A percentile compares a stretch with the other conserved stretches of the same genome.
phyloP scores from a whole-genome alignment of 805 yeast species.

The Tanozyma kutaoensis region DNA sequence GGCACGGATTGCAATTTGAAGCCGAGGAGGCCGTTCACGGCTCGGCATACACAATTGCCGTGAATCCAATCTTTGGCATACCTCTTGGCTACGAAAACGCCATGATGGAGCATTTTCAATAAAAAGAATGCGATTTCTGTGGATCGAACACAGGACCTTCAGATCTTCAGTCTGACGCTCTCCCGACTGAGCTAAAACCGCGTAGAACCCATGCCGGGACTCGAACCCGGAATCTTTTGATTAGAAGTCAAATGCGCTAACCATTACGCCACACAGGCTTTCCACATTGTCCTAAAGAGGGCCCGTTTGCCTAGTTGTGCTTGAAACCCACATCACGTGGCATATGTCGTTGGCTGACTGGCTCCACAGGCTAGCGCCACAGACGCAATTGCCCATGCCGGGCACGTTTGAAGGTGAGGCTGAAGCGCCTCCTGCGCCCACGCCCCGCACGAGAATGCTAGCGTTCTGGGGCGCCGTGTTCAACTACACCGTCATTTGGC shows the following conservation, averaged over 20 bases:
- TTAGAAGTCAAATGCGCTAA: slow-evolving; percentile 10
- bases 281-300: not conserved
- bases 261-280: slow-evolving; percentile 10
- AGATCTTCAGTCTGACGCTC: slow-evolving; percentile 26
- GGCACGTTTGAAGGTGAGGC: no score
- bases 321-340: not conserved
- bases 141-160: slow-evolving; percentile 88
- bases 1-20: no score
- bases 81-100: slow-evolving; percentile 23
- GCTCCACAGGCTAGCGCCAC: no score
- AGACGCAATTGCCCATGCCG: no score
- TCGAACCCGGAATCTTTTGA: slow-evolving; percentile 11
- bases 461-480: no score
- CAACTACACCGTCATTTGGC: slow-evolving; percentile 1
- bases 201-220: slow-evolving; percentile 11
- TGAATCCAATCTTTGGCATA: slow-evolving; percentile 29
- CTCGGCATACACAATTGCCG: slow-evolving; percentile 3
- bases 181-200: slow-evolving; percentile 25
- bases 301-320: not conserved
- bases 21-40: no score
- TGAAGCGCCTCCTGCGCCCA: no score
- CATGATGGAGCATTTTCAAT: not conserved
- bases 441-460: no score
- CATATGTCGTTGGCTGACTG: not conserved
- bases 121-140: slow-evolving; percentile 44